These are phyloP conservation scores for Dendryphion nanum DNA, from an alignment of 2,329 filamentous ascomycete species.

Conservation along the genomic window DNA sequence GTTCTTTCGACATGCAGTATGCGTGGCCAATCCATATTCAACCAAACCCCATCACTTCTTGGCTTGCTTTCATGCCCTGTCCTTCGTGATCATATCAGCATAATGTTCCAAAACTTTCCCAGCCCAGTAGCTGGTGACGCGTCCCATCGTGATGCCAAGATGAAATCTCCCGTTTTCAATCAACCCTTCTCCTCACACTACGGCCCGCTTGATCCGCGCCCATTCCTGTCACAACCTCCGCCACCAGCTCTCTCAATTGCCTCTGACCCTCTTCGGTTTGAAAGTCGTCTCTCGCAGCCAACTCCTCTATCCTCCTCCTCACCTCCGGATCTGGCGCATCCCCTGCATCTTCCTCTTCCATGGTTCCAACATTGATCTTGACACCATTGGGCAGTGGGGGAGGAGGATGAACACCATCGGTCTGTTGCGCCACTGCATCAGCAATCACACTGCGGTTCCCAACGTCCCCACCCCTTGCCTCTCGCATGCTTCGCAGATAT, in stretches of 20 bases:
- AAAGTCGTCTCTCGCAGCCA: constrained; percentile 82
- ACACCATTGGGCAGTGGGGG: constrained; percentile 73
- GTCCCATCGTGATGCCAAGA: too few species aligned
- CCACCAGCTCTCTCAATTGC: constrained; percentile 73
- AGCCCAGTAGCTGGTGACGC: too few species aligned
- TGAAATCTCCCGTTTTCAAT: constrained; percentile 33
- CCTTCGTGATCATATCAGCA: too few species aligned
- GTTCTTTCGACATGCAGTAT: too few species aligned
- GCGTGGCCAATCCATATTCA: too few species aligned
- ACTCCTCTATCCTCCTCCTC: constrained; percentile 79
- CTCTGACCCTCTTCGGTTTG: constrained; percentile 76
- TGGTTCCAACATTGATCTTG: constrained; percentile 72
- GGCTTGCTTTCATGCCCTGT: too few species aligned
- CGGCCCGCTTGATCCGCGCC: constrained; percentile 61
- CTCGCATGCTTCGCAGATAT: constrained; percentile 56
- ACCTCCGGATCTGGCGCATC: constrained; percentile 78
- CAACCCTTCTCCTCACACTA: constrained; percentile 35
- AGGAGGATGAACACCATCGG: constrained; percentile 39
- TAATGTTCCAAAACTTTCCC: too few species aligned
- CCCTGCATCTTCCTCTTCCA: constrained; percentile 56
- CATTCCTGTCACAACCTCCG: constrained; percentile 73
- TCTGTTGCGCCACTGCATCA: constrained; percentile 11
- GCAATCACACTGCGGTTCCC: not conserved
- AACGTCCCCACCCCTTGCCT: constrained; percentile 23
- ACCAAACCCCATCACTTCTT: too few species aligned